Conservation (phyloP, 495 filamentous ascomycete genomes). For the Venustampulla echinocandica region DNA sequence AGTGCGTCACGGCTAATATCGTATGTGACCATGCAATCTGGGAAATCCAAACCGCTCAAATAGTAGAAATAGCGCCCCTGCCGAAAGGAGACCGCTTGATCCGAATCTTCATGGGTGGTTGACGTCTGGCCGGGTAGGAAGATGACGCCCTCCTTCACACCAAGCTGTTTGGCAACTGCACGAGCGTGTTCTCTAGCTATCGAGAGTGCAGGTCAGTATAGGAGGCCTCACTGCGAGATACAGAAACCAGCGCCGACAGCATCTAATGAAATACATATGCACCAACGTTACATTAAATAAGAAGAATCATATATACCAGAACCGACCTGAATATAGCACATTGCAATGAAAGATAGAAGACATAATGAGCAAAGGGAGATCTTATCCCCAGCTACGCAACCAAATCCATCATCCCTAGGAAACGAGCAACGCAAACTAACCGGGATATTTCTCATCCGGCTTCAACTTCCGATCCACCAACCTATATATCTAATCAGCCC, state of each 20-base stretch:
- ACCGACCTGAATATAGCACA: too few species aligned
- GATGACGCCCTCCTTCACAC: conserved; percentile 51
- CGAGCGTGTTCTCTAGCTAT: conserved; percentile 74
- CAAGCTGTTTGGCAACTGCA: conserved; percentile 59
- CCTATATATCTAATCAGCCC: neutral
- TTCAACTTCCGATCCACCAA: conserved; percentile 24
- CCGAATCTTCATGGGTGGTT: conserved; percentile 48
- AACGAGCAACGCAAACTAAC: neutral
- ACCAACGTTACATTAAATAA: too few species aligned
- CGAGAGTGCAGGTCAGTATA: neutral
- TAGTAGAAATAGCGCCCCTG: conserved; percentile 68
- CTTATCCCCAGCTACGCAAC: neutral
- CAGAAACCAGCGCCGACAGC: neutral
- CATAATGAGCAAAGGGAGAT: neutral
- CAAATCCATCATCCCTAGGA: neutral
- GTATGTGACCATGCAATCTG: conserved; percentile 54
- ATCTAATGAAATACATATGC: neutral
- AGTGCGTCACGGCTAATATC: conserved; percentile 48
- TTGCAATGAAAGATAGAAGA: neutral
- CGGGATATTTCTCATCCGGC: conserved; percentile 23
- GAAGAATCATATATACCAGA: too few species aligned
- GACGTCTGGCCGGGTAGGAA: conserved; percentile 46
- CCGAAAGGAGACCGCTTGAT: conserved; percentile 49
- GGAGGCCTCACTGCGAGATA: neutral
- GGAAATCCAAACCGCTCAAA: conserved; percentile 50